Percentiles rank a stretch among this genome's conserved stretches.
These are phyloP conservation scores for Scortechinia acanthostroma DNA, from an alignment of 2,329 filamentous ascomycete species.

Conservation along the genomic window DNA sequence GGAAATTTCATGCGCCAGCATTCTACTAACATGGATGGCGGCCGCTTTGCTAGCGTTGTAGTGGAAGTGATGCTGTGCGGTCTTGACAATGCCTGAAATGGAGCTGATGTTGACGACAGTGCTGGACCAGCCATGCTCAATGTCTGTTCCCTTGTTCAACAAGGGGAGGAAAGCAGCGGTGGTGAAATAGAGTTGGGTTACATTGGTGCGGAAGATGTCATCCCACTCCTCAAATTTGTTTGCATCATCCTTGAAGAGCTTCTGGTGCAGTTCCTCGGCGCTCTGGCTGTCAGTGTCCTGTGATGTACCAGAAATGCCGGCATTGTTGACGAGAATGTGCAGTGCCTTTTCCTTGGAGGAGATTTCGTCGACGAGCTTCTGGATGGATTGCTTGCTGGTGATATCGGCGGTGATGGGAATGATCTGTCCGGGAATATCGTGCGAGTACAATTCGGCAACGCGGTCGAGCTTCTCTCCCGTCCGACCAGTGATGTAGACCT, in stretches of 20 bases:
- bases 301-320: conserved; percentile 45
- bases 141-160: conserved; percentile 17
- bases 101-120: conserved; percentile 61
- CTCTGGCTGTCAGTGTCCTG: conserved; percentile 46
- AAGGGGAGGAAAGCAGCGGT: conserved; percentile 61
- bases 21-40: conserved; percentile 58
- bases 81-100: conserved; percentile 60
- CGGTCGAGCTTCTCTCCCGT: conserved; percentile 17
- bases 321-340: conserved; percentile 53
- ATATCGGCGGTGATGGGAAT: conserved; percentile 55
- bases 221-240: conserved; percentile 44
- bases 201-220: conserved; percentile 53
- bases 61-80: conserved; percentile 60
- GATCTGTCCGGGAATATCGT: conserved; percentile 43
- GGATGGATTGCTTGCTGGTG: conserved; percentile 53
- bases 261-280: conserved; percentile 44
- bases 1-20: conserved; percentile 57
- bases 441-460: conserved; percentile 37
- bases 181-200: conserved; percentile 60
- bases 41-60: conserved; percentile 67
- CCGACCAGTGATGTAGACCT: conserved; percentile 1
- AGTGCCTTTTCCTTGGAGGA: conserved; percentile 48
- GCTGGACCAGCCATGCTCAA: conserved; percentile 44
- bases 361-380: conserved; percentile 44
- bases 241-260: conserved; percentile 55